Evolutionary conservation across 2,329 filamentous ascomycete species (phyloP), one percentile per base, ranked within the genome.

Genomic region (Cladobotryum protrusum): DNA sequence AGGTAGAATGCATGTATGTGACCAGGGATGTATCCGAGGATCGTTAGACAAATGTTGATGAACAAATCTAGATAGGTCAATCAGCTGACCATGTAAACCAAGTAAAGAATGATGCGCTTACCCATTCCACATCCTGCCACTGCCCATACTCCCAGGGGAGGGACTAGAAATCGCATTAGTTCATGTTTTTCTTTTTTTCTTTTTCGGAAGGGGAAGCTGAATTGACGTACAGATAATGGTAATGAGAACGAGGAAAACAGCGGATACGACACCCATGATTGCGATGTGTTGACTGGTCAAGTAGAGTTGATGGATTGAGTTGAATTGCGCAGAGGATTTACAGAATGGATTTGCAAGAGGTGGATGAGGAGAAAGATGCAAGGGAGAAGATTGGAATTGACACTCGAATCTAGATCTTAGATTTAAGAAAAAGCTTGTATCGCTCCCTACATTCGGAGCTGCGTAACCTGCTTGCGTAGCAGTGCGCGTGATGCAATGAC

Each of bases 1-100:
- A 89, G 58, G 65, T 91, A 93, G 67, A 91, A 90, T 40, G 87
- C 87, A 64, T 90, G 84, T 39, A 92, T 79, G 57, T 89, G 84
- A 7, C 87, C 89, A 0, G 88, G 88, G 45, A 93, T 68, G 65
- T 85, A 87, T n/a, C 83, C 83, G 18, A 86, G 74, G 24, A 86
- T 59, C 0, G 83, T 87, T 54, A 87, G 68, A 57, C 78, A 75
- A 58, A 87, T 77, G 64, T 87, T 87, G 67, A 87, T 78, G 47
- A 83, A 72, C 33, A 87, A 66, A 60, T 87, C 83, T 58, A 69
- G 66, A 39, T 58, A 69, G 66, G 37, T 17, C 19, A 8, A 49
- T 61, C 36, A 19, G 11, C 15, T 40, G n/a, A 18, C 1, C 2
- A 13, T 11, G 13, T 18, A 12, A 18, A 5, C 17, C 5, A 12